Conservation (phyloP, 371 early-diverging fungal species). For the Blakeslea trispora region DNA sequence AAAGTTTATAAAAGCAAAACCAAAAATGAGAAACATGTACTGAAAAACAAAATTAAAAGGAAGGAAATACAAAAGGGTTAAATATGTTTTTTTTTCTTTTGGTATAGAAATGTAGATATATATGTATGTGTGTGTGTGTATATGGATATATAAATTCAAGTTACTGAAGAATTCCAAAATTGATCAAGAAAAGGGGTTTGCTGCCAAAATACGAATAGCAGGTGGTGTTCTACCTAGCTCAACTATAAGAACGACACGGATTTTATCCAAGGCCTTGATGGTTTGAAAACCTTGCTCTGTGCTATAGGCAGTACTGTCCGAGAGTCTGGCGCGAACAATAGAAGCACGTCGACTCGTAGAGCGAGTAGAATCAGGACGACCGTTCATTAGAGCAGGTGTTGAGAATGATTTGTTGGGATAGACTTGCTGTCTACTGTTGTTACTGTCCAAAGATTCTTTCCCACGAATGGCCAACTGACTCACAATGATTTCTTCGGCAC, state of each 20-base stretch:
- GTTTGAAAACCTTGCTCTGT: conserved; percentile 55
- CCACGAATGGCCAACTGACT: conserved; percentile 11
- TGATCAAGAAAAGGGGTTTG: conserved; percentile 57
- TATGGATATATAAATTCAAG: too few relatives aligned
- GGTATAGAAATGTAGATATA: too few relatives aligned
- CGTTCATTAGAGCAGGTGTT: conserved; percentile 17
- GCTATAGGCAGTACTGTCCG: conserved; percentile 42
- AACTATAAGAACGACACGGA: conserved; percentile 61
- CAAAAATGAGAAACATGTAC: too few relatives aligned
- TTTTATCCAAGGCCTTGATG: conserved; percentile 62
- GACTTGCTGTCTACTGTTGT: not conserved
- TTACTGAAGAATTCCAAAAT: too few relatives aligned
- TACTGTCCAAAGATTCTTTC: not conserved
- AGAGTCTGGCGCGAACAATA: conserved; percentile 41
- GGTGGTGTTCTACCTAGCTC: conserved; percentile 69
- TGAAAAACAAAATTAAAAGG: too few relatives aligned
- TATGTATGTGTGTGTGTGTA: too few relatives aligned
- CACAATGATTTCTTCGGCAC: conserved; percentile 9
- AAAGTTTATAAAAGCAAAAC: too few relatives aligned
- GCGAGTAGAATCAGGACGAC: conserved; percentile 26
- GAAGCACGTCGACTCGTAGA: conserved; percentile 38
- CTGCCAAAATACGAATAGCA: conserved; percentile 67
- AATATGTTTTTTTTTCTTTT: too few relatives aligned
- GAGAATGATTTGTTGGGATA: conserved; percentile 22
- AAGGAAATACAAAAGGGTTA: too few relatives aligned